Base-by-base conservation (phyloP, 192 early-diverging fungal species). In the Linnemannia schmuckeri region DNA sequence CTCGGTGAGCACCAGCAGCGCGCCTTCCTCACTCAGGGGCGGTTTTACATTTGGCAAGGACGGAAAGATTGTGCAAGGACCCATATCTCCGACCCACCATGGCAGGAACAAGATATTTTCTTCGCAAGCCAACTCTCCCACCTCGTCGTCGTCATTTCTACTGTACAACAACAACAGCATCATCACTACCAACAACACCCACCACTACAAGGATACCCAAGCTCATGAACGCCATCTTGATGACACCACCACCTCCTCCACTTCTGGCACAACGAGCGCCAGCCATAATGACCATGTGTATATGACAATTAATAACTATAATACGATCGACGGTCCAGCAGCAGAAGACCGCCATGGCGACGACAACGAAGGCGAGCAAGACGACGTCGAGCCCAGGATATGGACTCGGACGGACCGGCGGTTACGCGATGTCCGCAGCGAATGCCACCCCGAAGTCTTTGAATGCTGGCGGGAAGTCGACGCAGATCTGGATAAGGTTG, bases 401-500 rank as follows among this genome's bases (percentile, higher is more conserved):
- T 86, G 83, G 83, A 73, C 73, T 8, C 44, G 85, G 38, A 87
- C 79, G 2, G 85, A 87, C 20, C 30, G 69, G 42, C 42, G 85
- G 37, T 42, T 87, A 70, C 69, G 72, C 63, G 85, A 87, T 37
- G 85, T 87, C 6, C 75, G 57, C 27, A 27, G 52, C 35, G 85
- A 87, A 38, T 87, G 85, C 40, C 85, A 87, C 61, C 85, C 85
- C 13, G 85, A 87, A 49, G 85, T 87, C 4, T 87, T 81, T 66
- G 85, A 87, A 44, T 87, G 85, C 76, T 87, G 85, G 85, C 75
- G 52, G 41, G 76, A 74, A 54, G 85, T 87, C 5, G 85, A 87
- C 27, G 85, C 79, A 18, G 85, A 87, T 81, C 70, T 87, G 27
- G 85, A 87, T 61, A 87, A 81, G 73, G 85, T 87, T 72, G 85